Evolutionary conservation across 1,284 basidiomycete genomes (phyloP).

Genomic region (Naganishia cerealis): DNA sequence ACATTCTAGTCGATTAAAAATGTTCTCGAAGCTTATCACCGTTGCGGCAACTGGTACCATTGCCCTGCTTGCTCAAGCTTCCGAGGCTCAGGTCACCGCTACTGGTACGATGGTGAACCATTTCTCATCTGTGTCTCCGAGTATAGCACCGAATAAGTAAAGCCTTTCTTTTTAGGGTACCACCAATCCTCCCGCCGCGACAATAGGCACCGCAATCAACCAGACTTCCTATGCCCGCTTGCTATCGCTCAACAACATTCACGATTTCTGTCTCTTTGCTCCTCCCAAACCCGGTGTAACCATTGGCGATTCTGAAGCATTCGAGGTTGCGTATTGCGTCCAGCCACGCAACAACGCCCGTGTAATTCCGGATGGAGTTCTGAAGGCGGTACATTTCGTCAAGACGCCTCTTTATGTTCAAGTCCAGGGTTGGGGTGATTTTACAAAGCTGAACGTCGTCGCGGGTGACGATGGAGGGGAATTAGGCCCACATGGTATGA

Average conservation of each 20-base stretch:
- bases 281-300: slow-evolving; percentile 44
- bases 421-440: slow-evolving; percentile 53
- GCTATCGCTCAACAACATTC: slow-evolving; percentile 51
- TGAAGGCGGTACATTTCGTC: slow-evolving; percentile 48
- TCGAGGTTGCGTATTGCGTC: slow-evolving; percentile 32
- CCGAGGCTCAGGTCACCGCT: slow-evolving; percentile 28
- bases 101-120: slow-evolving; percentile 36
- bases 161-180: slow-evolving; percentile 39
- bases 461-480: slow-evolving; percentile 56
- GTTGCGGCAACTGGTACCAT: slow-evolving; percentile 4
- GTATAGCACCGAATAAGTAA: not conserved
- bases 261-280: slow-evolving; percentile 53
- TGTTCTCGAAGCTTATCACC: slow-evolving; percentile 17
- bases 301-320: slow-evolving; percentile 50
- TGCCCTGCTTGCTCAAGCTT: not conserved
- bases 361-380: slow-evolving; percentile 51
- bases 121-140: not conserved
- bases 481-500: slow-evolving; percentile 57
- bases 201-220: slow-evolving; percentile 37
- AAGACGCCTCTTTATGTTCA: slow-evolving; percentile 59
- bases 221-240: slow-evolving; percentile 51
- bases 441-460: slow-evolving; percentile 55
- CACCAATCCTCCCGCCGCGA: slow-evolving; percentile 20
- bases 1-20: not conserved
- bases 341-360: slow-evolving; percentile 38